Conservation (phyloP, 176 grass and related monocot genomes). For the Carex pumila region DNA sequence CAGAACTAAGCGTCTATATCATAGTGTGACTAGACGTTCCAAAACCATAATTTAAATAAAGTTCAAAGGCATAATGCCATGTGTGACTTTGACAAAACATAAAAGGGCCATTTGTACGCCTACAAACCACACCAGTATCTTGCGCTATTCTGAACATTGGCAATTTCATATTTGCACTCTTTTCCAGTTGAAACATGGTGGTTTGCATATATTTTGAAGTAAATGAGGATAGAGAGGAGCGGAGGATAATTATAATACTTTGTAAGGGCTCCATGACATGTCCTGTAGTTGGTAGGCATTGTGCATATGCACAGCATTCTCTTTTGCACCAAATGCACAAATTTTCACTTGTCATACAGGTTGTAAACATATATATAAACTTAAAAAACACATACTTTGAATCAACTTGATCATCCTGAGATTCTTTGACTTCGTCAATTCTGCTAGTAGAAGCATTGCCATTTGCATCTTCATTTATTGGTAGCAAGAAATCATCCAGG, state of each 20-base stretch:
- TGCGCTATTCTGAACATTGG: neutral
- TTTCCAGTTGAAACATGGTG: neutral
- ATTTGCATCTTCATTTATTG: neutral
- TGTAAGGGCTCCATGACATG: neutral
- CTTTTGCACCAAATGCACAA: neutral
- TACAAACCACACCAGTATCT: neutral
- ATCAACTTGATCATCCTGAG: neutral
- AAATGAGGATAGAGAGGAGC: neutral
- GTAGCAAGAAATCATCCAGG: slow-evolving; percentile 4
- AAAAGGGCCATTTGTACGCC: neutral
- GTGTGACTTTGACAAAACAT: neutral
- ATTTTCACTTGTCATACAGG: neutral
- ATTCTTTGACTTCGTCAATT: neutral
- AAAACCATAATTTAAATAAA: neutral
- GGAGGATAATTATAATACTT: neutral
- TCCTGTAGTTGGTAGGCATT: neutral
- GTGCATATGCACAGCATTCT: neutral
- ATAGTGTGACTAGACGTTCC: neutral
- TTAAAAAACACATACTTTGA: neutral
- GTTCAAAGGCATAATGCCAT: neutral
- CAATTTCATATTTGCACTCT: neutral
- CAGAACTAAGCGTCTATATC: neutral
- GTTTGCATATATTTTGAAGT: neutral
- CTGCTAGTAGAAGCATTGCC: neutral
- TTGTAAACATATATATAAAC: neutral